phyloP scores from a whole-genome alignment of 257 asterid species.

The Leonotis leonurus region DNA sequence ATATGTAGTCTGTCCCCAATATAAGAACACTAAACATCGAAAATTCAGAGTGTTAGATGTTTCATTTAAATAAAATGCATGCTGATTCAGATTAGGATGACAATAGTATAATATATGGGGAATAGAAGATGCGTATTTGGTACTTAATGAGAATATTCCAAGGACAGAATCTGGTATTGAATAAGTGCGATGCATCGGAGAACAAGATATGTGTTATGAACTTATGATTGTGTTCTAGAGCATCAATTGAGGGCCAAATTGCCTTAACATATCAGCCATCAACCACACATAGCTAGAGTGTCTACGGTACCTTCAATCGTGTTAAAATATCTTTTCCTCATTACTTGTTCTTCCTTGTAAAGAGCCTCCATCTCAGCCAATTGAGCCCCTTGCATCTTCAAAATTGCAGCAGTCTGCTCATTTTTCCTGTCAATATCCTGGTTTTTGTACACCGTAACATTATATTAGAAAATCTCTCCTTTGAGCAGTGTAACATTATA shows the following conservation, averaged over 20 bases:
- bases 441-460: background rate
- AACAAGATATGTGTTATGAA: background rate
- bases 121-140: background rate
- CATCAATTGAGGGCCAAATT: background rate
- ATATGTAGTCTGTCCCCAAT: background rate
- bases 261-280: background rate
- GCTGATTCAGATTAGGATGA: background rate
- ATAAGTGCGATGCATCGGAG: background rate
- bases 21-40: background rate
- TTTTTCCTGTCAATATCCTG: slow-evolving; percentile 93
- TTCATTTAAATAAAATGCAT: background rate
- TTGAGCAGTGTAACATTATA: background rate
- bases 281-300: background rate
- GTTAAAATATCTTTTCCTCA: slow-evolving; percentile 87
- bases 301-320: slow-evolving; percentile 68
- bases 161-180: background rate
- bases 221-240: background rate
- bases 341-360: slow-evolving; percentile 86
- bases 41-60: background rate
- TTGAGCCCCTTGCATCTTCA: slow-evolving; percentile 95
- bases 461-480: background rate
- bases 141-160: background rate
- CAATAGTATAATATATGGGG: background rate
- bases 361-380: slow-evolving; percentile 90
- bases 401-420: slow-evolving; percentile 92